phyloP scores from a whole-genome alignment of 2,329 filamentous ascomycete genomes.

The Bertia moriformis region DNA sequence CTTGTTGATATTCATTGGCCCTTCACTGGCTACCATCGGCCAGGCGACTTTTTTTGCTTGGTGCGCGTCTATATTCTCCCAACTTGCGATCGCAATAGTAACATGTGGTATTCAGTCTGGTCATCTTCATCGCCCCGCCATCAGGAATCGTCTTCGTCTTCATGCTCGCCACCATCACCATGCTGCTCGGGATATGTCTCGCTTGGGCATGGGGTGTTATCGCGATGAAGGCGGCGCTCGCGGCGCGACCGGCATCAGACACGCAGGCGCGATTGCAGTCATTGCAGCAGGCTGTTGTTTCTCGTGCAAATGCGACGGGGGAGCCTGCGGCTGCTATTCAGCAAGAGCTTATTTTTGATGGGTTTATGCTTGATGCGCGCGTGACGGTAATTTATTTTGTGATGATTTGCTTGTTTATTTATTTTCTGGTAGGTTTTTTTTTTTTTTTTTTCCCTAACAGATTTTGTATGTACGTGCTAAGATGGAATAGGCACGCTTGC shows the following conservation, averaged over 20 bases:
- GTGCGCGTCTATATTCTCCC: neutral
- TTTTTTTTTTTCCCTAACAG: slow-evolving; percentile 2
- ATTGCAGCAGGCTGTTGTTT: slow-evolving; percentile 19
- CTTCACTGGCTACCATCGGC: slow-evolving; percentile 22
- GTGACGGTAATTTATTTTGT: slow-evolving; percentile 20
- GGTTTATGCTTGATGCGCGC: slow-evolving; percentile 29
- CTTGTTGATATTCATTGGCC: slow-evolving; percentile 29
- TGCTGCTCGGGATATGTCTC: slow-evolving; percentile 28
- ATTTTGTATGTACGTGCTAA: slow-evolving; percentile 2
- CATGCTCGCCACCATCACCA: slow-evolving; percentile 22
- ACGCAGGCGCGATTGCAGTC: slow-evolving; percentile 16
- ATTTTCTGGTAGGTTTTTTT: slow-evolving; percentile 10
- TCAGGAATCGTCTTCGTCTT: slow-evolving; percentile 28
- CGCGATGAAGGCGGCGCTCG: slow-evolving; percentile 29
- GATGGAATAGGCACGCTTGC: slow-evolving; percentile 18
- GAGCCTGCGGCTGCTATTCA: slow-evolving; percentile 11
- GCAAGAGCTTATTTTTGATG: slow-evolving; percentile 21
- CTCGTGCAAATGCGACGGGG: slow-evolving; percentile 12
- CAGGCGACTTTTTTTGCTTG: slow-evolving; percentile 26
- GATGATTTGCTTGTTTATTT: slow-evolving; percentile 27
- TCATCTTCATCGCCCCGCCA: slow-evolving; percentile 28
- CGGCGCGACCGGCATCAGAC: slow-evolving; percentile 21
- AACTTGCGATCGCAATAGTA: neutral
- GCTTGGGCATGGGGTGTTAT: slow-evolving; percentile 34
- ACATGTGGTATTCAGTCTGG: slow-evolving; percentile 8